phyloP scores from a whole-genome alignment of 2,329 filamentous ascomycete genomes.

The Corynespora cassiicola region DNA sequence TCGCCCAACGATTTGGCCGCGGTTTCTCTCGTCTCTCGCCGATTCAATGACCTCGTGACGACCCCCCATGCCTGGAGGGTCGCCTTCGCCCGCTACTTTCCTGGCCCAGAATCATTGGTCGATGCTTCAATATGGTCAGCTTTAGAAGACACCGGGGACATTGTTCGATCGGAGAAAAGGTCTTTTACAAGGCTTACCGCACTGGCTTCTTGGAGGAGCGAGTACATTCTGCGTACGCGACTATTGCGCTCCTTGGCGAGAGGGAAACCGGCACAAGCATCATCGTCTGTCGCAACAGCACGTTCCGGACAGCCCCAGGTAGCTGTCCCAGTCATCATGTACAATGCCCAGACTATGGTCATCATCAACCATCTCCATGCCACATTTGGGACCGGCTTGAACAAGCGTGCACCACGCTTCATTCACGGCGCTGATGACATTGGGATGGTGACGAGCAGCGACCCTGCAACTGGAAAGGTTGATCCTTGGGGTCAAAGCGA shows the following conservation, averaged over 20 bases:
- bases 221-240: conserved; percentile 88
- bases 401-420: conserved; percentile 77
- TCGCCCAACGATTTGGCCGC: conserved; percentile 82
- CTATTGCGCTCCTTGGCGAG: conserved; percentile 80
- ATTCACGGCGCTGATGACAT: conserved; percentile 84
- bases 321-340: conserved; percentile 78
- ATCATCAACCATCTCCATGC: conserved; percentile 82
- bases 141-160: conserved; percentile 40
- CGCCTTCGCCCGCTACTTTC: conserved; percentile 90
- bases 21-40: conserved; percentile 84
- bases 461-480: conserved; percentile 76
- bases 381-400: conserved; percentile 69
- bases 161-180: conserved; percentile 73
- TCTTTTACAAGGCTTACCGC: conserved; percentile 83
- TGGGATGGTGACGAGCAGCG: conserved; percentile 79
- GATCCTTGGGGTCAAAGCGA: conserved; percentile 85
- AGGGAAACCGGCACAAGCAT: conserved; percentile 74
- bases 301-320: conserved; percentile 66
- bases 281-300: conserved; percentile 59
- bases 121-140: conserved; percentile 52
- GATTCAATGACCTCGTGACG: conserved; percentile 85
- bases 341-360: conserved; percentile 82
- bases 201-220: conserved; percentile 92
- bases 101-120: conserved; percentile 69
- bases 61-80: conserved; percentile 93